Percentiles rank a stretch among this genome's conserved stretches.
Conservation (phyloP, 805 yeast genomes). For the Lachancea waltii region DNA sequence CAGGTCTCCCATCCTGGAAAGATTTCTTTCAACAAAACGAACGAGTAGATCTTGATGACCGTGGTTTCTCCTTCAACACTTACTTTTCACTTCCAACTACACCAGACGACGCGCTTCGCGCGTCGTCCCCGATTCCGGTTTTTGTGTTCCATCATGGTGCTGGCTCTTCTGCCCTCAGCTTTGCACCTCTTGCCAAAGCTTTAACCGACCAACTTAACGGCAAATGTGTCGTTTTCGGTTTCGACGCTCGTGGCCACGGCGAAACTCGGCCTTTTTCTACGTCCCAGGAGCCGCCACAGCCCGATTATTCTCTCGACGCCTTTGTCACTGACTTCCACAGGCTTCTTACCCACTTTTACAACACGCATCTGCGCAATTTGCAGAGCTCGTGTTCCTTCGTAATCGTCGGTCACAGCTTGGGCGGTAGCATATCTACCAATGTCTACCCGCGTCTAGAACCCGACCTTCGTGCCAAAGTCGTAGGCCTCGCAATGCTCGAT, state of each 20-base stretch:
- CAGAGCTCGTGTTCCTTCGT: conserved; percentile 27
- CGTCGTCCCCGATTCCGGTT: conserved; percentile 39
- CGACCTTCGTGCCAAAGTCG: conserved; percentile 30
- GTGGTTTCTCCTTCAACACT: conserved; percentile 39
- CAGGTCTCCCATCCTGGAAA: conserved; percentile 17
- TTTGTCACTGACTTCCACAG: conserved; percentile 53
- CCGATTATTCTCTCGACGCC: conserved; percentile 39
- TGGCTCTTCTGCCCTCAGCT: conserved; percentile 81
- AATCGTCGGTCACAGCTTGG: conserved; percentile 85
- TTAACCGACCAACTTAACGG: conserved; percentile 31
- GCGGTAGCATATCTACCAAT: conserved; percentile 76
- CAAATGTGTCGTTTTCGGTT: conserved; percentile 58
- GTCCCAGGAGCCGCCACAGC: no score
- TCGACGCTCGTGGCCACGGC: conserved; percentile 88
- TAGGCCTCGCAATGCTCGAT: conserved; percentile 77
- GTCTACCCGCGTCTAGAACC: conserved; percentile 32
- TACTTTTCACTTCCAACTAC: conserved; percentile 51
- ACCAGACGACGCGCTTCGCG: conserved; percentile 4
- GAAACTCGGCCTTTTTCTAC: no score
- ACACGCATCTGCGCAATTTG: conserved; percentile 8
- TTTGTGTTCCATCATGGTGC: conserved; percentile 91
- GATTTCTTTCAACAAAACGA: conserved; percentile 21
- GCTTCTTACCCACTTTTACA: conserved; percentile 39
- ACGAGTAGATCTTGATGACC: conserved; percentile 10
- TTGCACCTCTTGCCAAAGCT: conserved; percentile 45